Percentiles rank a stretch among this genome's conserved stretches.
Conservation (phyloP, 305 asterid genomes). For the Nicotiana rustica region DNA sequence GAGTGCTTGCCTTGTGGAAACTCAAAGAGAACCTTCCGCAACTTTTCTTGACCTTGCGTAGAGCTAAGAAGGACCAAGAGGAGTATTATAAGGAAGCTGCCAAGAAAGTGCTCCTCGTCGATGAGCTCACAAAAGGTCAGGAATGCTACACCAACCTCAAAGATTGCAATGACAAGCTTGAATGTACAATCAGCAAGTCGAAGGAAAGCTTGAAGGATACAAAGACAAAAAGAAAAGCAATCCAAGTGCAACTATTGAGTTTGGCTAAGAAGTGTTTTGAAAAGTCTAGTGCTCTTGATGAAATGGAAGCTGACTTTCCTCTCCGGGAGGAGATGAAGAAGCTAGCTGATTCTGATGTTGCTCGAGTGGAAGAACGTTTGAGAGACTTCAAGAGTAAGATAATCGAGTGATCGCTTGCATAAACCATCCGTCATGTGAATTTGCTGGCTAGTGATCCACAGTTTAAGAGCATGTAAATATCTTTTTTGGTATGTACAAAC, state of each 20-base stretch:
- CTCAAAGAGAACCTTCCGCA: slow-evolving; percentile 25
- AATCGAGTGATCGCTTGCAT: not conserved
- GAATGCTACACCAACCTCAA: slow-evolving; percentile 22
- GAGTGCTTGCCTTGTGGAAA: not conserved
- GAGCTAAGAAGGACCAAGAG: slow-evolving; percentile 31
- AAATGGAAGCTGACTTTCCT: slow-evolving; percentile 30
- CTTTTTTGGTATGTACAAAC: not conserved
- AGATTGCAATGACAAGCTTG: not conserved
- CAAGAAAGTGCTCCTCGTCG: slow-evolving; percentile 21
- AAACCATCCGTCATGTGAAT: not conserved
- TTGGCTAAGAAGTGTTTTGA: slow-evolving; percentile 28
- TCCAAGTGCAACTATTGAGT: slow-evolving; percentile 4
- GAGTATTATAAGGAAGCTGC: not conserved
- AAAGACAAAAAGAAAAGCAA: slow-evolving; percentile 1
- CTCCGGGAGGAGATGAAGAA: slow-evolving; percentile 28
- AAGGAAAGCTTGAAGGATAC: slow-evolving; percentile 1
- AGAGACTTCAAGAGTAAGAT: slow-evolving; percentile 29
- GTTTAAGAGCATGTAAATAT: not conserved
- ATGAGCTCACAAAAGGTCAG: slow-evolving; percentile 23
- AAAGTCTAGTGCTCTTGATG: slow-evolving; percentile 16
- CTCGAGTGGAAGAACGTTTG: slow-evolving; percentile 31
- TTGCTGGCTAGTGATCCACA: not conserved
- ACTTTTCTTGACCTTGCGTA: not conserved
- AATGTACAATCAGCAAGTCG: not conserved
- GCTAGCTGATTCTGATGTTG: slow-evolving; percentile 18